Evolutionary conservation across 345 rosid species (phyloP).

Genomic region (Sapria himalayana): DNA sequence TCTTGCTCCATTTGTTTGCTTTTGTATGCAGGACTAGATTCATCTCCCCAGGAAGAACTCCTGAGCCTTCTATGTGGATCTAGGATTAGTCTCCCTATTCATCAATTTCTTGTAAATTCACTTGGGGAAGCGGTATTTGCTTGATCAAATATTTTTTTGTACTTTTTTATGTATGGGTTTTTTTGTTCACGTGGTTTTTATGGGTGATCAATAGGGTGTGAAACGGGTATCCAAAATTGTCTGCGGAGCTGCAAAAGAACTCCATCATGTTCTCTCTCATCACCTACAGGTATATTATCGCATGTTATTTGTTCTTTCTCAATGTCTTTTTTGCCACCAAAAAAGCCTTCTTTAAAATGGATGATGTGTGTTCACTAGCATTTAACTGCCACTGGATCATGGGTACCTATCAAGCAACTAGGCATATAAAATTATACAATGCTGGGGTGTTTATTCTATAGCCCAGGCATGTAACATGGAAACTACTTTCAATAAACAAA

Average conservation of each 20-base stretch:
- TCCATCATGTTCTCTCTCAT: conserved; percentile 59
- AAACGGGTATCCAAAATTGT: conserved; percentile 71
- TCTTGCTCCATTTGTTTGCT: conserved; percentile 7
- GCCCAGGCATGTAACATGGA: no score
- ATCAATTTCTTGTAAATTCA: conserved; percentile 74
- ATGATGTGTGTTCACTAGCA: no score
- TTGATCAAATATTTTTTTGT: no score
- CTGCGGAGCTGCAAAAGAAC: conserved; percentile 84
- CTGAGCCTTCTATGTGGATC: conserved; percentile 82
- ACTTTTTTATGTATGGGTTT: no score
- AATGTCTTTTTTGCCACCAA: no score
- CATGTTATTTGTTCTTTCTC: conserved; percentile 7
- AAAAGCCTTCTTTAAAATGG: no score
- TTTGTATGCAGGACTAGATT: conserved; percentile 44
- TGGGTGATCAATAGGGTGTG: conserved; percentile 30
- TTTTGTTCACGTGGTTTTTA: no score
- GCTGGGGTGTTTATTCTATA: no score
- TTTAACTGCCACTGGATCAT: no score
- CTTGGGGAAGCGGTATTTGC: conserved; percentile 72
- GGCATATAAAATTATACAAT: no score
- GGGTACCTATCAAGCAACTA: no score
- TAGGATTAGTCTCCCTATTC: conserved; percentile 71
- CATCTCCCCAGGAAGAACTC: conserved; percentile 87
- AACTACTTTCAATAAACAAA: no score
- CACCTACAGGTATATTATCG: conserved; percentile 57